These are phyloP conservation scores for Metschnikowia baotianmanensis DNA, from an alignment of 805 yeast species.

Conservation along the genomic window DNA sequence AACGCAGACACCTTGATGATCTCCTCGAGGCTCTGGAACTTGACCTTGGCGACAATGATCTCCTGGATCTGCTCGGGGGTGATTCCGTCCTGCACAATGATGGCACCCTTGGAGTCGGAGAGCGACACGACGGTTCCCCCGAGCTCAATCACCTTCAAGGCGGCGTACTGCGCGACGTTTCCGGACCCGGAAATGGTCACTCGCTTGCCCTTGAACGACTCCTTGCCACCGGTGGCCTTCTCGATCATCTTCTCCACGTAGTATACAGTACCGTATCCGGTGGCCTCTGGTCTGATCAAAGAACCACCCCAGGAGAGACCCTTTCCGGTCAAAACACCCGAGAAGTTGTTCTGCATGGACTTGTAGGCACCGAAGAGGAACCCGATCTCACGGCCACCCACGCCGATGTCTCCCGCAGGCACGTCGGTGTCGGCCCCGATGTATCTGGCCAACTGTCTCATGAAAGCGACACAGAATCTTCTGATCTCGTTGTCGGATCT, in stretches of 20 bases:
- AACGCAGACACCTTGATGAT: constrained; percentile 60
- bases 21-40: constrained; percentile 71
- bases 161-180: constrained; percentile 99
- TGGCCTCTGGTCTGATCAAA: constrained; percentile 97
- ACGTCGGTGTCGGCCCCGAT: constrained; percentile 97
- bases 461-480: constrained; percentile 93
- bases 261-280: constrained; percentile 97
- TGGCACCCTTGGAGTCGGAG: constrained; percentile 93
- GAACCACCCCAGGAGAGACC: constrained; percentile 99
- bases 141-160: constrained; percentile 92
- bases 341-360: constrained; percentile 84
- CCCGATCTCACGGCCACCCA: constrained; percentile 95
- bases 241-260: constrained; percentile 97
- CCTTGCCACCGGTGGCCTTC: constrained; percentile 86
- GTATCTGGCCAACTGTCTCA: constrained; percentile 93
- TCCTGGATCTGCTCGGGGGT: constrained; percentile 75
- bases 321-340: constrained; percentile 98
- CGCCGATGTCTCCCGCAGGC: constrained; percentile 99
- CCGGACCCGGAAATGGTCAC: constrained; percentile 98
- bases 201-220: constrained; percentile 86
- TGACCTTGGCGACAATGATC: constrained; percentile 74
- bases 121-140: constrained; percentile 94
- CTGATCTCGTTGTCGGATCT: constrained; percentile 91
- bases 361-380: constrained; percentile 97
- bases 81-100: constrained; percentile 77